phyloP scores from a whole-genome alignment of 2,329 filamentous ascomycete genomes.

The Pseudocercospora ulei region DNA sequence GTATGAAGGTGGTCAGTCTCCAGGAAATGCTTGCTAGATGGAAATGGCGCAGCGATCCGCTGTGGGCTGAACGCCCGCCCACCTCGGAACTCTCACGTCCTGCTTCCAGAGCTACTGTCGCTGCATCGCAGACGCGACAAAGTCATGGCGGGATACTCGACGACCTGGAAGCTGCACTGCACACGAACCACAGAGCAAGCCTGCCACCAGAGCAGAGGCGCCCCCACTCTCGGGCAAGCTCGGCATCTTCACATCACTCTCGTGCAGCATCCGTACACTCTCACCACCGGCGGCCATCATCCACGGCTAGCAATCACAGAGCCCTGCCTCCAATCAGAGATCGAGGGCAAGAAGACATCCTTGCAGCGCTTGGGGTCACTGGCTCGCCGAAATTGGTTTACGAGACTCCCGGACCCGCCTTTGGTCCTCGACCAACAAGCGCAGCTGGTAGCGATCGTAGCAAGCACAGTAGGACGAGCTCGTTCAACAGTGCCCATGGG shows the following conservation, averaged over 20 bases:
- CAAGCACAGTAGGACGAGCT: conserved; percentile 17
- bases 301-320: conserved; percentile 23
- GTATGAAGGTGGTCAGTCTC: conserved; percentile 38
- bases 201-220: conserved; percentile 5
- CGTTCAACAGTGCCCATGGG: conserved; percentile 11
- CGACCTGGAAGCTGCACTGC: conserved; percentile 32
- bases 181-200: conserved; percentile 7
- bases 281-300: conserved; percentile 16
- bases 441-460: conserved; percentile 5
- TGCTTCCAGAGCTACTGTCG: conserved; percentile 13
- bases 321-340: conserved; percentile 27
- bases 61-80: conserved; percentile 18
- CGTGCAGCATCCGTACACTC: conserved; percentile 27
- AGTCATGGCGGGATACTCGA: conserved; percentile 18
- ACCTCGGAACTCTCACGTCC: conserved; percentile 20
- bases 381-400: conserved; percentile 35
- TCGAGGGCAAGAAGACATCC: conserved; percentile 32
- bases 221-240: conserved; percentile 15
- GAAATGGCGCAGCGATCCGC: conserved; percentile 20
- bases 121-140: conserved; percentile 4
- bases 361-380: conserved; percentile 34
- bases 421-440: conserved; percentile 26
- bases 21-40: conserved; percentile 33
- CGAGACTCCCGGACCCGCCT: conserved; percentile 34
- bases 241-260: conserved; percentile 21